Conservation (phyloP, 495 filamentous ascomycete genomes). For the Podospora fimiseda region DNA sequence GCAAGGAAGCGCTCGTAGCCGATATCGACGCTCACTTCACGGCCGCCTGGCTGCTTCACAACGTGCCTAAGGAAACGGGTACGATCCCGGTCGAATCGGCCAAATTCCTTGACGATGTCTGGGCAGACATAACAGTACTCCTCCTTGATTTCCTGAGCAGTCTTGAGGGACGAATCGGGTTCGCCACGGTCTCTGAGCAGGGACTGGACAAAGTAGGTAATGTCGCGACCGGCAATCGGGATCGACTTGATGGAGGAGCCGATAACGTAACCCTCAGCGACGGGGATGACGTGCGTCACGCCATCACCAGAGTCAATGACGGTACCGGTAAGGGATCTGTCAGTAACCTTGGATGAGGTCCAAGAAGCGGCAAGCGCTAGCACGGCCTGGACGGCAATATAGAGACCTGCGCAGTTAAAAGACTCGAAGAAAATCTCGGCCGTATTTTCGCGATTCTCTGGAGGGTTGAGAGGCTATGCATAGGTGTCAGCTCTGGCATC, state of each 20-base stretch:
- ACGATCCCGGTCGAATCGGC: slow-evolving; percentile 84
- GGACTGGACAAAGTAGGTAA: slow-evolving; percentile 96
- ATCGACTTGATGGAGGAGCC: slow-evolving; percentile 98
- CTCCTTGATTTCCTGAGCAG: slow-evolving; percentile 95
- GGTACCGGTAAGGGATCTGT: slow-evolving; percentile 93
- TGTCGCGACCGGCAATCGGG: slow-evolving; percentile 92
- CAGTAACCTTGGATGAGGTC: slow-evolving; percentile 95
- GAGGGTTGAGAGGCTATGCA: slow-evolving; percentile 86
- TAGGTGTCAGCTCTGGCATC: slow-evolving; percentile 14
- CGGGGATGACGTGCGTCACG: slow-evolving; percentile 97
- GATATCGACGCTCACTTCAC: slow-evolving; percentile 78
- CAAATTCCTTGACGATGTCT: slow-evolving; percentile 97
- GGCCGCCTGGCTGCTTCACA: slow-evolving; percentile 79
- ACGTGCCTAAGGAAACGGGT: slow-evolving; percentile 84
- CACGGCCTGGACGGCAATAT: slow-evolving; percentile 97
- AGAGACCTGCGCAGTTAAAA: slow-evolving; percentile 97
- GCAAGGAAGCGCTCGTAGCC: slow-evolving; percentile 98
- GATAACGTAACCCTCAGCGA: slow-evolving; percentile 98
- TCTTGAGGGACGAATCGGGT: slow-evolving; percentile 93
- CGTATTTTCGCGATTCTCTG: slow-evolving; percentile 97
- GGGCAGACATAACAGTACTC: slow-evolving; percentile 97
- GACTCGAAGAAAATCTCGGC: slow-evolving; percentile 99
- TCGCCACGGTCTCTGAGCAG: slow-evolving; percentile 93
- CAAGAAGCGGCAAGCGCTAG: slow-evolving; percentile 94
- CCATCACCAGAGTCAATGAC: slow-evolving; percentile 97